phyloP scores from a whole-genome alignment of 2,329 filamentous ascomycete species.

The Penicillium sp. region DNA sequence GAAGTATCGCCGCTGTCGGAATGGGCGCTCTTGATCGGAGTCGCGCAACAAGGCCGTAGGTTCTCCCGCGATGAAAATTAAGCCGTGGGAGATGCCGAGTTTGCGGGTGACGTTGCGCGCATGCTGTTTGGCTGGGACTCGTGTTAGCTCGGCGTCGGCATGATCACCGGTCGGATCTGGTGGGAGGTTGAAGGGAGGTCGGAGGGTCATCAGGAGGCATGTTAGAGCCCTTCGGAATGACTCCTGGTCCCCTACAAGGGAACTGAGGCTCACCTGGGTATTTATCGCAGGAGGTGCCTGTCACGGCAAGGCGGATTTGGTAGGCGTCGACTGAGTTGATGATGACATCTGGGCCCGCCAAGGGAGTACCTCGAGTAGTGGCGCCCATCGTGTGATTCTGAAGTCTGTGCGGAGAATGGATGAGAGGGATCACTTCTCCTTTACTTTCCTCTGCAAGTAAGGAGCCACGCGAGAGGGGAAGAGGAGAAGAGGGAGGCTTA shows the following conservation, averaged over 20 bases:
- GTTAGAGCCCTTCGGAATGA: slow-evolving; percentile 1
- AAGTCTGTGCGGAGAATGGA: neutral
- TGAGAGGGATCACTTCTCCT: slow-evolving; percentile 10
- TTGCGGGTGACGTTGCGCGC: slow-evolving; percentile 47
- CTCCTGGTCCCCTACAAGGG: neutral
- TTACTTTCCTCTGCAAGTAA: slow-evolving; percentile 11
- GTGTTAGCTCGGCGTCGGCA: slow-evolving; percentile 9
- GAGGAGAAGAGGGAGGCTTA: slow-evolving; percentile 13
- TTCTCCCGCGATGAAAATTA: slow-evolving; percentile 59
- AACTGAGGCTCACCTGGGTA: slow-evolving; percentile 38
- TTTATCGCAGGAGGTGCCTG: slow-evolving; percentile 36
- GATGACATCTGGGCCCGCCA: slow-evolving; percentile 14
- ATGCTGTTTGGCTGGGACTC: slow-evolving; percentile 49
- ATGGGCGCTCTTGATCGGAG: slow-evolving; percentile 58
- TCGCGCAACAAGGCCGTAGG: slow-evolving; percentile 55
- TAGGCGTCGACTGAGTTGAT: slow-evolving; percentile 29
- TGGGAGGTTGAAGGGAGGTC: neutral
- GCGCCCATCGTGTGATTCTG: slow-evolving; percentile 11
- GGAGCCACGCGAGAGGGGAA: slow-evolving; percentile 17
- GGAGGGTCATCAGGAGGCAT: neutral
- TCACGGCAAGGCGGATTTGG: slow-evolving; percentile 32
- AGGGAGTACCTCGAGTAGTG: slow-evolving; percentile 6
- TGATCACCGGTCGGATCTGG: slow-evolving; percentile 3
- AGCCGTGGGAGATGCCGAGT: slow-evolving; percentile 45
- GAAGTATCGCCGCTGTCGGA: slow-evolving; percentile 63